These are phyloP conservation scores for Phytophthora macrochlamydospora DNA, from an alignment of 352 stramenopile species.

Conservation along the genomic window DNA sequence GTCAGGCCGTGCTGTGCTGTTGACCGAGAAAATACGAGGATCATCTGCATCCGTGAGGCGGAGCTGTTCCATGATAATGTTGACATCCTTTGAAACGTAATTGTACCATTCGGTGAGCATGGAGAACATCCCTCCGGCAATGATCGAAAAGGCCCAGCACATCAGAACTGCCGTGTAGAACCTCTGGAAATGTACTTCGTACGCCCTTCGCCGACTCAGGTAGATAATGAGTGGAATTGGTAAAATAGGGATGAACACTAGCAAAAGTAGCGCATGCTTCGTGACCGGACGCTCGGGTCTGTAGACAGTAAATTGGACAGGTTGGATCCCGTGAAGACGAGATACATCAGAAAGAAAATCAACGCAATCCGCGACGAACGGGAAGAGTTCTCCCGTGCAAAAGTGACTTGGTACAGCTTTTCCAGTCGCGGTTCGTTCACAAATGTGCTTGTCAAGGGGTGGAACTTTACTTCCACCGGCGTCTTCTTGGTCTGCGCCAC, in stretches of 20 bases:
- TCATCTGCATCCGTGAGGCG: slow-evolving; percentile 38
- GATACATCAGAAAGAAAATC: slow-evolving; percentile 76
- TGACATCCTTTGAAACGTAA: slow-evolving; percentile 72
- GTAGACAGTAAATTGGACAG: slow-evolving; percentile 69
- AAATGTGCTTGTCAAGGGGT: slow-evolving; percentile 74
- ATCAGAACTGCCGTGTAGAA: slow-evolving; percentile 72
- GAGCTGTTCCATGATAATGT: slow-evolving; percentile 66
- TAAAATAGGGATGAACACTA: slow-evolving; percentile 71
- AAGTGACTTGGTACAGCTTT: slow-evolving; percentile 82
- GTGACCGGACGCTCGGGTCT: slow-evolving; percentile 52
- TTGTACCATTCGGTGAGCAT: slow-evolving; percentile 86
- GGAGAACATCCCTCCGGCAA: slow-evolving; percentile 78
- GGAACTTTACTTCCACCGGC: slow-evolving; percentile 79
- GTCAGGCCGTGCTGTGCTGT: slow-evolving; percentile 42
- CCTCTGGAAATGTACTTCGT: slow-evolving; percentile 75
- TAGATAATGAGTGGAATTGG: slow-evolving; percentile 76
- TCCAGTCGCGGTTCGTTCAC: slow-evolving; percentile 74
- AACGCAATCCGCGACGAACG: slow-evolving; percentile 62
- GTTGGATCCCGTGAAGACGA: slow-evolving; percentile 78
- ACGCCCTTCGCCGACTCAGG: slow-evolving; percentile 59
- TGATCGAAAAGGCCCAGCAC: slow-evolving; percentile 78
- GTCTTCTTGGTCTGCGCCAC: slow-evolving; percentile 78
- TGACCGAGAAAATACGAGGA: slow-evolving; percentile 56
- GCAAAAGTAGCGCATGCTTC: slow-evolving; percentile 67
- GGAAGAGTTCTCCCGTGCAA: slow-evolving; percentile 78